These are phyloP conservation scores for Candida sanyiensis DNA, from an alignment of 805 yeast genomes.

Conservation along the genomic window DNA sequence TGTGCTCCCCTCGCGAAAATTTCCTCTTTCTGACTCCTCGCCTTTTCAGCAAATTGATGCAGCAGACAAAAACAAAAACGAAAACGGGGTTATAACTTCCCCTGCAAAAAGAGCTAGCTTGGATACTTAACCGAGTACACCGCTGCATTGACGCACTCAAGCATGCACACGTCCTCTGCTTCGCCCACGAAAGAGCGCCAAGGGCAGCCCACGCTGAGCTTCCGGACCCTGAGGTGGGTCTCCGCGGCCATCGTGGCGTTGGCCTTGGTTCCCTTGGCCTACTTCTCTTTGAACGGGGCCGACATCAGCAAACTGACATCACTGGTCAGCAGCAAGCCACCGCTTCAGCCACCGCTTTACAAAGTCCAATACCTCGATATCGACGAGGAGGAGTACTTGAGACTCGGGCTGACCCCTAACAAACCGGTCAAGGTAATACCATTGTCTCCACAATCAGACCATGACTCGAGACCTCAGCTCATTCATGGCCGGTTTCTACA, in stretches of 20 bases:
- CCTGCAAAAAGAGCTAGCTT: no score
- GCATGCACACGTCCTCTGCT: no score
- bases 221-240: background rate
- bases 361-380: conserved; percentile 12
- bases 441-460: conserved; percentile 6
- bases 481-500: conserved; percentile 76
- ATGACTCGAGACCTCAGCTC: conserved; percentile 8
- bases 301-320: background rate
- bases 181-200: background rate
- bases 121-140: no score
- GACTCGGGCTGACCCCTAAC: conserved; percentile 37
- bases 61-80: background rate
- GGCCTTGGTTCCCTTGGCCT: background rate
- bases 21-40: background rate
- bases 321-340: background rate
- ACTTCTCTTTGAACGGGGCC: background rate
- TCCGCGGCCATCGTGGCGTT: background rate
- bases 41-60: no score
- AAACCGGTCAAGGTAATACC: conserved; percentile 30
- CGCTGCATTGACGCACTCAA: no score
- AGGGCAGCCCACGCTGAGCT: background rate
- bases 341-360: background rate
- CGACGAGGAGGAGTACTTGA: conserved; percentile 27
- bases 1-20: background rate
- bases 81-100: no score